Conservation (phyloP, 768 basidiomycete species). For the Russula emetica region DNA sequence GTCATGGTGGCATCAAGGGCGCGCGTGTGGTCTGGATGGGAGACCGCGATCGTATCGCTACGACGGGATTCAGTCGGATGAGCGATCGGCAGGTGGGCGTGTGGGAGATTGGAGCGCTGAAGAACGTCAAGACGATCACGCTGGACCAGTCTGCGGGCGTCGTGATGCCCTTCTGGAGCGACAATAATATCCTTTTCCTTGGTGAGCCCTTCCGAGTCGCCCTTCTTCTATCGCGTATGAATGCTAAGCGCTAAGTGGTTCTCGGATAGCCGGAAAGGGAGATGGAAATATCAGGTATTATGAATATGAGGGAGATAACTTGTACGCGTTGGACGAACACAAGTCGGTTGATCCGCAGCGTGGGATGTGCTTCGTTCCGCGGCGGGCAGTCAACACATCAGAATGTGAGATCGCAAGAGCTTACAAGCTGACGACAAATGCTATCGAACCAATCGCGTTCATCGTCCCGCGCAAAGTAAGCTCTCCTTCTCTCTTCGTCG, state of each 20-base stretch:
- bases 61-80: constrained; percentile 94
- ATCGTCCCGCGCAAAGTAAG: constrained; percentile 89
- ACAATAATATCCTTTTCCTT: constrained; percentile 87
- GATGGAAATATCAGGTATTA: constrained; percentile 97
- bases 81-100: constrained; percentile 86
- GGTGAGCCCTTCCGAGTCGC: constrained; percentile 38
- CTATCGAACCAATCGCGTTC: constrained; percentile 89
- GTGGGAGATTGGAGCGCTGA: constrained; percentile 82
- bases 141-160: constrained; percentile 92
- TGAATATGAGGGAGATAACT: constrained; percentile 85
- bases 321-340: constrained; percentile 76
- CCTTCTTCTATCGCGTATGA: not conserved
- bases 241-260: not conserved
- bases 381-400: constrained; percentile 79
- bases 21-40: constrained; percentile 90
- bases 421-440: constrained; percentile 73
- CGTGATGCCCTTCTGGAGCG: constrained; percentile 96
- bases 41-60: constrained; percentile 35
- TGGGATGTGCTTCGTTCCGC: constrained; percentile 94
- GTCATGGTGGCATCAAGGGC: constrained; percentile 92
- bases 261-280: constrained; percentile 39
- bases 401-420: constrained; percentile 96
- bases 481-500: not conserved
- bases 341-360: constrained; percentile 91
- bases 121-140: constrained; percentile 67